Evolutionary conservation across 805 yeast genomes (phyloP).

Genomic region (Monosporozyma yasuniensis): DNA sequence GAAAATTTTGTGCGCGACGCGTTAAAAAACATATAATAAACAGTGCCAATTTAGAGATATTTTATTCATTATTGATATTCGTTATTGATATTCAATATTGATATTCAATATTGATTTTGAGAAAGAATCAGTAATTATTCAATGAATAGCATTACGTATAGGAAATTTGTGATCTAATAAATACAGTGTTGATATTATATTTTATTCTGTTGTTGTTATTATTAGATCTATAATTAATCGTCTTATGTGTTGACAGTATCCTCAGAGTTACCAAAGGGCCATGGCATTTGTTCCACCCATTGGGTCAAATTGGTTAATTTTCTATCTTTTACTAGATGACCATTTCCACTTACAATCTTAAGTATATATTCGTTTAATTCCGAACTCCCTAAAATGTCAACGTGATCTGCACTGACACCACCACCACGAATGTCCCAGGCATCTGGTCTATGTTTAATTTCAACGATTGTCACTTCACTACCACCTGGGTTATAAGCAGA

Average conservation of each 20-base stretch:
- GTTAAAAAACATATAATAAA: not conserved
- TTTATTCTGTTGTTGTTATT: not conserved
- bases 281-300: conserved; percentile 50
- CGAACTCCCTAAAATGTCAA: conserved; percentile 89
- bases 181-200: too few relatives aligned
- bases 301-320: conserved; percentile 49
- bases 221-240: too few relatives aligned
- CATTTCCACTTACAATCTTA: conserved; percentile 74
- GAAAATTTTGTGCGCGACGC: conserved; percentile 1
- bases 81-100: too few relatives aligned
- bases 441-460: conserved; percentile 89
- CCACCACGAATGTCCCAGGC: conserved; percentile 94
- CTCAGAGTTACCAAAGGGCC: conserved; percentile 31
- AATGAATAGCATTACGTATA: too few relatives aligned
- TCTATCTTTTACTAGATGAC: conserved; percentile 54
- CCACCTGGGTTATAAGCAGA: conserved; percentile 75
- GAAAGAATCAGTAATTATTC: too few relatives aligned
- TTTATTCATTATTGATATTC: too few relatives aligned
- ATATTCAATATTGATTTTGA: too few relatives aligned
- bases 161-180: too few relatives aligned
- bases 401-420: conserved; percentile 95
- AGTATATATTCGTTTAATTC: conserved; percentile 81
- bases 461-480: conserved; percentile 68
- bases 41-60: too few relatives aligned
- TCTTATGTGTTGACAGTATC: too few relatives aligned